Evolutionary conservation across 1,284 basidiomycete genomes (phyloP), one percentile per base, ranked within the genome.

Genomic region (Cyathus pygmaeus): DNA sequence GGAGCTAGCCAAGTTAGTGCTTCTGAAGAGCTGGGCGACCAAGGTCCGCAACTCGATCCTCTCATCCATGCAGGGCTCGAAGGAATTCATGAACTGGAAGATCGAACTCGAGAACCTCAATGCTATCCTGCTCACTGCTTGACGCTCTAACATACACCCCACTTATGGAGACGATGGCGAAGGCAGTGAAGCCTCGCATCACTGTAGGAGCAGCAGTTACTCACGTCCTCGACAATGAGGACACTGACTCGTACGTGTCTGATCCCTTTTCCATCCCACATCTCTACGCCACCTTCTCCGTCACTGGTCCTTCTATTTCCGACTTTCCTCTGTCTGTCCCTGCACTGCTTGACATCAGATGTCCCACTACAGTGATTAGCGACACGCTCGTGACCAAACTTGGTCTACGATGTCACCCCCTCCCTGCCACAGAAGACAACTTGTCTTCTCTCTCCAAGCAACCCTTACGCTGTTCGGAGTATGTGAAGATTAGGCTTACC

Each of bases 61-160:
- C n/a, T 61, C 55, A 2, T 54, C 57, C 7, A 50, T 55, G 11
- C 62, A 63, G 30, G 50, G 49, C 19, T 23, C 21, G 29, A 55
- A 36, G 15, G 7, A 15, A 15, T 36, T 36, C 33, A 36, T 36
- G 33, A 15, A 36, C 33, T 36, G 33, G 64, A 53, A 61, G 44
- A 66, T 68, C 24, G 55, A 64, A 29, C 30, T 67, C 1, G 53
- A 67, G 51, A 65, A 65, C 53, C 55, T 61, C 26, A 65, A 65
- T 26, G 61, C 66, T 13, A 54, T 65, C 33, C 58, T 62, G n/a
- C 23, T 26, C 29, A 62, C 62, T 3, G 23, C 56, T 60, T 57
- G n/a, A n/a, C n/a, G n/a, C n/a, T n/a, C n/a, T n/a, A n/a, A n/a
- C 49, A 19, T 51, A 51, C n/a, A 11, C n/a, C n/a, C 26, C 49